Evolutionary conservation across 345 rosid genomes (phyloP).

Genomic region (Salix udensis): DNA sequence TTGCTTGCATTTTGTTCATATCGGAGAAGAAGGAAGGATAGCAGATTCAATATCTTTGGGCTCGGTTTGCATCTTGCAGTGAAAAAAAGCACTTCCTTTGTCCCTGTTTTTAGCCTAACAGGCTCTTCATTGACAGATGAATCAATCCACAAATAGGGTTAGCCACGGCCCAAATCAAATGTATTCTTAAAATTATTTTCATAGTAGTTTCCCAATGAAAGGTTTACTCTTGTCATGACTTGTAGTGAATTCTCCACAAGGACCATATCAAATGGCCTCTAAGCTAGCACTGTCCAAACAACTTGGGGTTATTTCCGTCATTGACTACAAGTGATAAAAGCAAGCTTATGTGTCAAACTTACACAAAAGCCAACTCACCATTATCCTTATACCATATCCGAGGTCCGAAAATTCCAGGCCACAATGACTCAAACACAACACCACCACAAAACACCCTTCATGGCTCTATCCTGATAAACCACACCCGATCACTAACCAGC

Average conservation of each 20-base stretch:
- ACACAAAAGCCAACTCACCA: conserved; percentile 16
- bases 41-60: not conserved
- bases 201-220: not conserved
- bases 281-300: not conserved
- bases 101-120: no score
- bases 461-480: conserved; percentile 1
- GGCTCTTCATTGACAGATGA: no score
- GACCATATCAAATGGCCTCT: not conserved
- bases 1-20: not conserved
- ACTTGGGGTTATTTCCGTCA: conserved; percentile 13
- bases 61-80: not conserved
- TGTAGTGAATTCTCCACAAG: not conserved
- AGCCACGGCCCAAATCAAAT: not conserved
- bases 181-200: no score
- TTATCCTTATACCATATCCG: conserved; percentile 27
- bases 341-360: conserved; percentile 25
- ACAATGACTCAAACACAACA: not conserved
- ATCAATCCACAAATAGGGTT: not conserved
- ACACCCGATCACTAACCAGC: not conserved
- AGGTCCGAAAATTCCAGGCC: conserved; percentile 23
- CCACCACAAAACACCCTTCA: not conserved
- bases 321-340: conserved; percentile 23
- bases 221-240: not conserved
- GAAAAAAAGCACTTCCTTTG: not conserved
- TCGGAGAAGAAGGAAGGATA: not conserved